phyloP scores from a whole-genome alignment of 2,329 filamentous ascomycete species.

The Thelonectria rubi region DNA sequence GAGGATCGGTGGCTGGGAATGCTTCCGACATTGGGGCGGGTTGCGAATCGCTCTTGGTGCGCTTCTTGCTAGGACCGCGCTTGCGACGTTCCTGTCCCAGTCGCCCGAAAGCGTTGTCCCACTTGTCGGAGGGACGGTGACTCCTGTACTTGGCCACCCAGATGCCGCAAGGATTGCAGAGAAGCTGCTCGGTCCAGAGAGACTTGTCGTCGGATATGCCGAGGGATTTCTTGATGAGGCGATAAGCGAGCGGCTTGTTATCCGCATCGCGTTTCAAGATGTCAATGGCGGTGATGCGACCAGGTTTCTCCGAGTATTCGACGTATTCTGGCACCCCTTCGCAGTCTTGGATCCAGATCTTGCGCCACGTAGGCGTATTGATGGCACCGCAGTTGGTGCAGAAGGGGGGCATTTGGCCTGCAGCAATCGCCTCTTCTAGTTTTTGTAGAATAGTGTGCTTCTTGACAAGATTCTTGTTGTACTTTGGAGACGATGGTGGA shows the following conservation, averaged over 20 bases:
- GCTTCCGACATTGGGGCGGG: conserved; percentile 62
- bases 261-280: conserved; percentile 69
- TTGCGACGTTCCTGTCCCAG: conserved; percentile 62
- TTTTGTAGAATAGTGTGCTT: conserved; percentile 69
- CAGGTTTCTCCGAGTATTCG: conserved; percentile 76
- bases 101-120: conserved; percentile 72
- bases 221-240: conserved; percentile 80
- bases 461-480: conserved; percentile 71
- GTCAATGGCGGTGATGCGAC: conserved; percentile 78
- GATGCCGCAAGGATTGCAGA: conserved; percentile 96
- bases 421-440: conserved; percentile 71
- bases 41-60: conserved; percentile 58
- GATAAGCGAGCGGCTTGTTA: conserved; percentile 71
- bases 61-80: conserved; percentile 60
- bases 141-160: conserved; percentile 90
- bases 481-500: conserved; percentile 54
- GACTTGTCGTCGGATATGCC: conserved; percentile 69
- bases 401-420: conserved; percentile 85
- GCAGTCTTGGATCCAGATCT: conserved; percentile 83
- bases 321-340: conserved; percentile 75
- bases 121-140: conserved; percentile 84
- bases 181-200: conserved; percentile 73
- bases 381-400: conserved; percentile 95
- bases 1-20: conserved; percentile 62
- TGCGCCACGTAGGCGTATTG: conserved; percentile 95